Evolutionary conservation across 768 basidiomycete species (phyloP).

Genomic region (Leucocoprinus leucothites): DNA sequence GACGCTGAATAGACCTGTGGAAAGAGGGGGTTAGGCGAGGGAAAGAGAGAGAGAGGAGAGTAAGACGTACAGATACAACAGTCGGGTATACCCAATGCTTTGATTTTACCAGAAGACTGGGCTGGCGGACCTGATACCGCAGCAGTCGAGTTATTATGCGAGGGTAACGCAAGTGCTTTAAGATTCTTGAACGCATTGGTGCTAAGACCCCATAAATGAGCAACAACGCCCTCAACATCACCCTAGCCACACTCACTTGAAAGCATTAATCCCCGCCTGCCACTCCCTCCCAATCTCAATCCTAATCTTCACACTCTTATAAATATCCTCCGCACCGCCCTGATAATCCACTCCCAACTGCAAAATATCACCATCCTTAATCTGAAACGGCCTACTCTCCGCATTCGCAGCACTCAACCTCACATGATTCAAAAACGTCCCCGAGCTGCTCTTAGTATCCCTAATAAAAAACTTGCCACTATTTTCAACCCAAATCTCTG

Average conservation of each 20-base stretch:
- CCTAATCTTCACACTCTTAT: conserved; percentile 95
- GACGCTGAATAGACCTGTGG: conserved; percentile 67
- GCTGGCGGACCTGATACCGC: conserved; percentile 3
- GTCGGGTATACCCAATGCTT: conserved; percentile 55
- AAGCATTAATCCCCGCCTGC: conserved; percentile 85
- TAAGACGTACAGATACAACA: conserved; percentile 85
- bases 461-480: conserved; percentile 78
- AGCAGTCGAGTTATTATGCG: conserved; percentile 12
- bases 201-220: conserved; percentile 29
- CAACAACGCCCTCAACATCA: conserved; percentile 7
- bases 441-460: conserved; percentile 84
- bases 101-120: conserved; percentile 29
- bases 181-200: conserved; percentile 76
- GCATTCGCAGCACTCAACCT: conserved; percentile 80
- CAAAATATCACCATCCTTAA: conserved; percentile 92
- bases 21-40: conserved; percentile 3
- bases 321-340: conserved; percentile 95
- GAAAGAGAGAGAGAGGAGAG: background rate
- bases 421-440: conserved; percentile 95
- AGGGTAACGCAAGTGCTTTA: conserved; percentile 51
- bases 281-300: conserved; percentile 88
- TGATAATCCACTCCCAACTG: conserved; percentile 98
- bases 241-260: conserved; percentile 63
- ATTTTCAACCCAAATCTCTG: conserved; percentile 84
- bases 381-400: conserved; percentile 70